phyloP scores from a whole-genome alignment of 2,329 filamentous ascomycete genomes.

The Exophiala bonariae region DNA sequence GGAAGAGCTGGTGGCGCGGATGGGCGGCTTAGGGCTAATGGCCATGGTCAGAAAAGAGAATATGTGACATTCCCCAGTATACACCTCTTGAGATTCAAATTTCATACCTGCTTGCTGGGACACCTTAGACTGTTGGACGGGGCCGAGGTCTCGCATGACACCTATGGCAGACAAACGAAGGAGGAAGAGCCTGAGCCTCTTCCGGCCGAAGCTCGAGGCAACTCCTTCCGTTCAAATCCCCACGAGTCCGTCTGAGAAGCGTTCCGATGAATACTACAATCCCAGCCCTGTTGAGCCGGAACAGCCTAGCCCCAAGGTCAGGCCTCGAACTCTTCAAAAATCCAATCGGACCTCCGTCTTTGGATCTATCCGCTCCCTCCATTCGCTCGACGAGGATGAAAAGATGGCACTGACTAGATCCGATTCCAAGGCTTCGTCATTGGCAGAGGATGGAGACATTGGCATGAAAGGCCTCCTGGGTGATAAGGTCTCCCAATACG shows the following conservation, averaged over 20 bases:
- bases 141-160: no score
- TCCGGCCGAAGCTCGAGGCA: constrained; percentile 26
- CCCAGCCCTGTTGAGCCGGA: constrained; percentile 36
- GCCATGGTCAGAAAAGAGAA: no score
- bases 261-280: constrained; percentile 36
- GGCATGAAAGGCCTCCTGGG: constrained; percentile 38
- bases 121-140: no score
- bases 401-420: constrained; percentile 45
- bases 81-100: no score
- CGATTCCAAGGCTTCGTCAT: constrained; percentile 52
- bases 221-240: constrained; percentile 17
- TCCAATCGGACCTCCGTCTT: constrained; percentile 56
- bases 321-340: constrained; percentile 46
- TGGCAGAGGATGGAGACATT: constrained; percentile 46
- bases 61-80: no score
- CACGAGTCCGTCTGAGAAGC: constrained; percentile 17
- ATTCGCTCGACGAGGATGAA: constrained; percentile 54
- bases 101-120: no score
- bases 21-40: no score
- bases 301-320: constrained; percentile 33
- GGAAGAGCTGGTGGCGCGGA: no score
- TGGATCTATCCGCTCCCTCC: constrained; percentile 57
- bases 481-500: constrained; percentile 61
- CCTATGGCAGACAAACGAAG: constrained; percentile 31
- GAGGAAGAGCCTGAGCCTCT: constrained; percentile 36